Evolutionary conservation across 805 yeast genomes (phyloP).

Genomic region (Yarrowia bubula): DNA sequence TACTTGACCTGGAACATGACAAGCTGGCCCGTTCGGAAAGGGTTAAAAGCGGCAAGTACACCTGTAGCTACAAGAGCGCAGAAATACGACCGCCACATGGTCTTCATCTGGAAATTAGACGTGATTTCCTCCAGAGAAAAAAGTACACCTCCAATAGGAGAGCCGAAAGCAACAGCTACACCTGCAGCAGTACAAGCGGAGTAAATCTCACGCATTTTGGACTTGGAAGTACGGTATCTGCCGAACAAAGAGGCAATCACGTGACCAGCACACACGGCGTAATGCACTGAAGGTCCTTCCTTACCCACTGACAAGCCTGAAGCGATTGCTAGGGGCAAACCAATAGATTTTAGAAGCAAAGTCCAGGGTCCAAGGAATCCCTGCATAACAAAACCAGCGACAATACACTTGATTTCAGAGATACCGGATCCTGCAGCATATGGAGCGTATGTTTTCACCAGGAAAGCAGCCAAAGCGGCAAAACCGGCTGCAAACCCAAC

Average conservation of each 20-base stretch:
- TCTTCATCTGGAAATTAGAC: conserved; percentile 64
- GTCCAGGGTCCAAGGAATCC: conserved; percentile 77
- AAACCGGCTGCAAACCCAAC: conserved; percentile 58
- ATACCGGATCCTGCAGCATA: conserved; percentile 97
- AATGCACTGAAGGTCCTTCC: conserved; percentile 98
- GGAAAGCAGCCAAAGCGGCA: conserved; percentile 60
- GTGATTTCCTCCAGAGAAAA: conserved; percentile 92
- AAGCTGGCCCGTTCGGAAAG: conserved; percentile 91
- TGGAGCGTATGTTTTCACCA: conserved; percentile 75
- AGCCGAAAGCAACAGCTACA: conserved; percentile 96
- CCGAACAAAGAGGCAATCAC: conserved; percentile 59
- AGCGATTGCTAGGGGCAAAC: conserved; percentile 86
- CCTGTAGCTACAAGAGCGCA: conserved; percentile 87
- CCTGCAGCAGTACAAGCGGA: conserved; percentile 97
- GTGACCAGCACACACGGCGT: conserved; percentile 94
- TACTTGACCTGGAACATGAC: conserved; percentile 91
- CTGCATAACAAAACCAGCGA: conserved; percentile 79
- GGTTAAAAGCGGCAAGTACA: conserved; percentile 75
- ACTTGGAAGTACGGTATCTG: conserved; percentile 40
- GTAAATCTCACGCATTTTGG: conserved; percentile 54
- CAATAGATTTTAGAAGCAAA: conserved; percentile 68
- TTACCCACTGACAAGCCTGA: conserved; percentile 93
- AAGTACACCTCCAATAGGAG: conserved; percentile 96
- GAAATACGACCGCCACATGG: conserved; percentile 88
- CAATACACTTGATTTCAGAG: conserved; percentile 92